phyloP scores from a whole-genome alignment of 78 protist genomes.

The Isochrysis galbana region DNA sequence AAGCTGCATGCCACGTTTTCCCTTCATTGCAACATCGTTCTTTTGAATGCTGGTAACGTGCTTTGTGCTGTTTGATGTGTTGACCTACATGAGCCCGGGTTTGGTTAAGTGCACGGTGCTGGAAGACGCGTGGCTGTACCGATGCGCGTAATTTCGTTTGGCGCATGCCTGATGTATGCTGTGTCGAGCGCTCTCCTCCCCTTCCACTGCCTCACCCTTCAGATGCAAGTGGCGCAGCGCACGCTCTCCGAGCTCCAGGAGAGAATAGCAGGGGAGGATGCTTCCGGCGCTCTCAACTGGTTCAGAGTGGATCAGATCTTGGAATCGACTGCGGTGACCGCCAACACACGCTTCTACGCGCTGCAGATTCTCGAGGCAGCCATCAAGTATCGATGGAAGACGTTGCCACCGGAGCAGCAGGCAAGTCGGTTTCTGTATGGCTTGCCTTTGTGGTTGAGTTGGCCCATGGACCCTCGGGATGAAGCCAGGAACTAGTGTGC shows the following conservation, averaged over 20 bases:
- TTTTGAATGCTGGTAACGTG: background rate
- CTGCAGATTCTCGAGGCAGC: conserved; percentile 70
- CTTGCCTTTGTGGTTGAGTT: too few relatives aligned
- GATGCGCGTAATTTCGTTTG: background rate
- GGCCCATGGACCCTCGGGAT: background rate
- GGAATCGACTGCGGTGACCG: conserved; percentile 31
- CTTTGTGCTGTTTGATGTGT: background rate
- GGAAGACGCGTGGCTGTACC: background rate
- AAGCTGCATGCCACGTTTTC: background rate
- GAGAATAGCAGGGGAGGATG: conserved; percentile 73
- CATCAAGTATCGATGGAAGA: conserved; percentile 81
- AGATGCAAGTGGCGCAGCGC: conserved; percentile 50
- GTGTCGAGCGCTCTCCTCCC: too few relatives aligned
- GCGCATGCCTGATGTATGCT: too few relatives aligned
- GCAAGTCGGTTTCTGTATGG: too few relatives aligned
- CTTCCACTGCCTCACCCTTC: background rate
- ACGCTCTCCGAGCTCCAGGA: conserved; percentile 74
- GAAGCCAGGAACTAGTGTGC: background rate
- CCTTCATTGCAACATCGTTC: background rate
- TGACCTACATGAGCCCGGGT: background rate
- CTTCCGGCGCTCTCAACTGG: conserved; percentile 69
- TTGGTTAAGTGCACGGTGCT: background rate
- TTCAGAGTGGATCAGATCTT: conserved; percentile 81
- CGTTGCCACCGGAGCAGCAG: conserved; percentile 78
- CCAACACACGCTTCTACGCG: conserved; percentile 64